A percentile compares a stretch with the other conserved stretches of the same genome.
These are phyloP conservation scores for Aureobasidium sp. DNA, from an alignment of 2,329 filamentous ascomycete genomes.

Conservation along the genomic window DNA sequence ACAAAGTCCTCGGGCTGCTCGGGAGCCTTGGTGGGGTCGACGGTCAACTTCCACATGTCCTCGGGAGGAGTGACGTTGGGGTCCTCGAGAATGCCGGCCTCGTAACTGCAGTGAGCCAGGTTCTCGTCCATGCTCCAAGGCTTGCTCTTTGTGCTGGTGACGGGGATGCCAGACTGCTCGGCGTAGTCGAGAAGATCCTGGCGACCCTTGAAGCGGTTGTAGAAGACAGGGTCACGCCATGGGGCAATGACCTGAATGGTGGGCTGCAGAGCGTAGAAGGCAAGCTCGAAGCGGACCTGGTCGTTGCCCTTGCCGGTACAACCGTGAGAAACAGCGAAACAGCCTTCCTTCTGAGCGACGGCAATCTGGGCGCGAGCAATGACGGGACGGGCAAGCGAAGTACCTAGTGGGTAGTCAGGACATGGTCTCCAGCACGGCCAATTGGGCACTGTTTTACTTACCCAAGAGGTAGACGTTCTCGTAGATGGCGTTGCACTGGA, in stretches of 20 bases:
- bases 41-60: constrained; percentile 74
- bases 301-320: constrained; percentile 61
- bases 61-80: constrained; percentile 58
- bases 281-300: constrained; percentile 60
- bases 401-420: constrained; percentile 16
- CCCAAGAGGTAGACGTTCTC: constrained; percentile 55
- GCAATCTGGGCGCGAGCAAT: constrained; percentile 62
- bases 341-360: constrained; percentile 57
- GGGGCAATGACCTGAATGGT: constrained; percentile 67
- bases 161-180: constrained; percentile 58
- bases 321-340: constrained; percentile 41
- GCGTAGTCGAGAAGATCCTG: constrained; percentile 69
- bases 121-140: constrained; percentile 66
- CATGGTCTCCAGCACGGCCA: constrained; percentile 21
- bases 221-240: constrained; percentile 65
- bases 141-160: constrained; percentile 65
- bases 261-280: constrained; percentile 56
- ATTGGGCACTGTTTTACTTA: not conserved
- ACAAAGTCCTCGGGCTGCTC: constrained; percentile 65
- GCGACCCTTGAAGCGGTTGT: constrained; percentile 63
- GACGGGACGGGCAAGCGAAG: constrained; percentile 58
- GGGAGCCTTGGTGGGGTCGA: constrained; percentile 61
- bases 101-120: constrained; percentile 70
- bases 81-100: constrained; percentile 68
- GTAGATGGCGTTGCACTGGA: constrained; percentile 49